Base-by-base conservation (phyloP, 2,329 filamentous ascomycete species). In the Fusarium kyushuense region DNA sequence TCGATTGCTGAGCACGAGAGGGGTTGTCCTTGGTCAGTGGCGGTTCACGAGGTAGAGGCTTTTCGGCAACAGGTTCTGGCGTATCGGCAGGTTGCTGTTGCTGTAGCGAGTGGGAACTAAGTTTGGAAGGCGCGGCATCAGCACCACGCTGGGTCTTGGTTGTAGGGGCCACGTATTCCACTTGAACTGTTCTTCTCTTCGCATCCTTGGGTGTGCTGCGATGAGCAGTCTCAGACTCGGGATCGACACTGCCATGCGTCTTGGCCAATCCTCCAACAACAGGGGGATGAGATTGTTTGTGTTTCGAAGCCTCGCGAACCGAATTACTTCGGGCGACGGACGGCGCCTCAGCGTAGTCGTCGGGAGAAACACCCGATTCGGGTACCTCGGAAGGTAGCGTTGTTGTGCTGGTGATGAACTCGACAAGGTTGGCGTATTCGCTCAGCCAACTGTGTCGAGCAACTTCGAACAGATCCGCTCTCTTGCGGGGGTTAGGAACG, bases 361-460 rank as follows among this genome's bases (percentile, higher is more conserved):
- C 83, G 1, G 82, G 77, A 23, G 88, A 84, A 12, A 92, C 87
- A 2, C 92, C 92, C 3, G 92, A 90, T 72, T 93, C 92, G 71
- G 93, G 90, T 72, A 96, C 94, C 73, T 98, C 94, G 49, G 87
- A 89, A 13, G 93, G 89, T 53, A 92, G 93, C 11, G 95, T 97
- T 6, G 94, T 97, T 76, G 91, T 95, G 80, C 96, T 98, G 23
- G 96, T 98, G 76, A 99, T 97, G 78, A 97, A 94, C 75, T 94
- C 93, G 48, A 99, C 95, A 48, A 98, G 91, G 76, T 97, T 93
- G n/a, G 94, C 92, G 77, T 96, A 99, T 77, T 98, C 96, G 81
- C 92, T 97, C 70, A 99, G 82, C 96, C 96, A 99, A 81, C 96
- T 99, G 80, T 99, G 96, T 53, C 96, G 89, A 46, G 96, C 96